phyloP scores from a whole-genome alignment of 139 green algal genomes.

The Nannochloris sp. region DNA sequence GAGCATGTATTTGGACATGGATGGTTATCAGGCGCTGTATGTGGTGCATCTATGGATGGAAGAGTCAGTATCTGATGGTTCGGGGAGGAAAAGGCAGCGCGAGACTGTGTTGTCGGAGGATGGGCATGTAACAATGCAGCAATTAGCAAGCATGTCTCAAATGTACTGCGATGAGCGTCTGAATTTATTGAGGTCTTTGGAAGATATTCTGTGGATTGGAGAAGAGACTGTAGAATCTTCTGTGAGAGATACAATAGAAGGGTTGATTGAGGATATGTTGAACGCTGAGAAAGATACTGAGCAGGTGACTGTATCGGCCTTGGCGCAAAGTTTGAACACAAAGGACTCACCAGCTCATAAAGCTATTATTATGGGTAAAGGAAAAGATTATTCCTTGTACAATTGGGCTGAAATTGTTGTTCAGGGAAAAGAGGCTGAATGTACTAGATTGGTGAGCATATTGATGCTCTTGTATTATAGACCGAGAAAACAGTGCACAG shows the following conservation, averaged over 20 bases:
- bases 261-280: constrained; percentile 23
- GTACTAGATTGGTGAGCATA: constrained; percentile 40
- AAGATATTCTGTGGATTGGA: constrained; percentile 38
- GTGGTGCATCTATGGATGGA: too few species aligned
- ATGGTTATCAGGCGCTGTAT: background rate
- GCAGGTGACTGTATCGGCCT: constrained; percentile 8
- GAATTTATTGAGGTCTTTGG: constrained; percentile 37
- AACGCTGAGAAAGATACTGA: constrained; percentile 14
- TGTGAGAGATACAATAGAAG: constrained; percentile 29
- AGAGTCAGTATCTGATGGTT: too few species aligned
- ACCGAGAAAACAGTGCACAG: constrained; percentile 31
- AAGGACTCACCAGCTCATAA: background rate
- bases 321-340: background rate
- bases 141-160: background rate
- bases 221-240: constrained; percentile 29
- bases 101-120: background rate
- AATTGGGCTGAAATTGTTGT: background rate
- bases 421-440: constrained; percentile 24
- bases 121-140: background rate
- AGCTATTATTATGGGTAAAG: background rate
- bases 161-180: constrained; percentile 45
- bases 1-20: background rate
- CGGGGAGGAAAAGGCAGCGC: background rate
- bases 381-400: background rate
- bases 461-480: constrained; percentile 51